Conservation (phyloP, 768 basidiomycete genomes). For the Suillus clintonianus region DNA sequence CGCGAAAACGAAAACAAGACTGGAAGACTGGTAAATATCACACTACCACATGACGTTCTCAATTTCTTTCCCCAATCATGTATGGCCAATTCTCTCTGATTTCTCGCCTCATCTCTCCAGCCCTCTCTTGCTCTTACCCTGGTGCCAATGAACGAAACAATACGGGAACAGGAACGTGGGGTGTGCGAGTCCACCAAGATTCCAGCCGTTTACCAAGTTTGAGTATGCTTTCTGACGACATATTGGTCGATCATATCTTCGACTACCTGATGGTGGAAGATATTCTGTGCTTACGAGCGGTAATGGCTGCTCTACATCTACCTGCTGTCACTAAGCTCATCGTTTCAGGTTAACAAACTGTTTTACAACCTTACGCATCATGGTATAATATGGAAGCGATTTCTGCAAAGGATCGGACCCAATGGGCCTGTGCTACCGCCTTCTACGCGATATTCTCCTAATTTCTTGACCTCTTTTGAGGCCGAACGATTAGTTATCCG, state of each 20-base stretch:
- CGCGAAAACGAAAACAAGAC: conserved; percentile 18
- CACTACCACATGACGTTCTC: conserved; percentile 4
- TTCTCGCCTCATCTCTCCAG: conserved; percentile 18
- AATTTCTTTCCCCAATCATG: conserved; percentile 1
- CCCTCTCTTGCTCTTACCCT: neutral
- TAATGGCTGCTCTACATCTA: conserved; percentile 14
- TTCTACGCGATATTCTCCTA: conserved; percentile 45
- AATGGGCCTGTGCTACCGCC: conserved; percentile 65
- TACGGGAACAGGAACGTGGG: conserved; percentile 22
- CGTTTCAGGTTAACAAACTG: conserved; percentile 52
- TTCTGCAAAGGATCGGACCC: conserved; percentile 53
- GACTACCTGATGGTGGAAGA: conserved; percentile 39
- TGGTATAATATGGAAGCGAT: conserved; percentile 68
- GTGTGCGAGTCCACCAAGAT: conserved; percentile 22
- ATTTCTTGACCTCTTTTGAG: conserved; percentile 36
- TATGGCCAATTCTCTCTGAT: conserved; percentile 11
- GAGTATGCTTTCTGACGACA: conserved; percentile 37
- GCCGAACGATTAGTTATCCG: conserved; percentile 61
- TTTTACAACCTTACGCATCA: conserved; percentile 68
- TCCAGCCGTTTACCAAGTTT: conserved; percentile 27
- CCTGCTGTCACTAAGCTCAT: neutral
- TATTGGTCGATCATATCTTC: conserved; percentile 39
- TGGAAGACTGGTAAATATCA: conserved; percentile 19
- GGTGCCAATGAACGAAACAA: conserved; percentile 7
- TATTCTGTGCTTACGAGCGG: conserved; percentile 37